phyloP scores from a whole-genome alignment of 2,329 filamentous ascomycete genomes.

The Beauveria sp. region DNA sequence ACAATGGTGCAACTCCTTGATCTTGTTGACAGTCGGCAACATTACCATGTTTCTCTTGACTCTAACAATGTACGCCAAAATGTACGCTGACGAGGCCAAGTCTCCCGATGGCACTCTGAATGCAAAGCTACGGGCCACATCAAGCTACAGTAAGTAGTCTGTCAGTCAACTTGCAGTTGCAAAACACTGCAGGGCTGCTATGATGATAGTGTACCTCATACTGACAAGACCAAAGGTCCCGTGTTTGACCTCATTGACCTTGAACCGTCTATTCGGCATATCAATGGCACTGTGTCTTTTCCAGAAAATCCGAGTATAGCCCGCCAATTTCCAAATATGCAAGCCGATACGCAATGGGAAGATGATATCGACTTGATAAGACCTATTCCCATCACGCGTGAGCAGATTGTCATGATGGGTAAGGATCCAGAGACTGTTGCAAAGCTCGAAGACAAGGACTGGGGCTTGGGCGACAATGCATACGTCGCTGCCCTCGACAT shows the following conservation, averaged over 20 bases:
- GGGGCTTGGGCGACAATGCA: not conserved
- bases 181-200: not conserved
- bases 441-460: constrained; percentile 1
- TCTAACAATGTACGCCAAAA: not conserved
- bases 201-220: not conserved
- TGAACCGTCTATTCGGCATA: not conserved
- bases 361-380: not conserved
- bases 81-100: not conserved
- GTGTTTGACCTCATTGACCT: not conserved
- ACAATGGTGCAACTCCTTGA: not conserved
- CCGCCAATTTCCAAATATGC: not conserved
- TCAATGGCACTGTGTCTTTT: not conserved
- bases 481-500: not conserved
- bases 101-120: not conserved
- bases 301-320: not conserved
- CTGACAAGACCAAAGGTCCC: not conserved
- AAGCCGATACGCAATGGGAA: not conserved
- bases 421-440: not conserved
- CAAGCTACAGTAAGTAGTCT: not conserved
- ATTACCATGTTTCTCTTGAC: not conserved
- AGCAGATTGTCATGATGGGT: not conserved
- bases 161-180: not conserved
- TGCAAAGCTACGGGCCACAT: not conserved
- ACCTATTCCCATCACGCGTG: not conserved
- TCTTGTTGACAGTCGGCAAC: not conserved